Base-by-base conservation (phyloP, 1,284 basidiomycete species). In the Malassezia caprae region DNA sequence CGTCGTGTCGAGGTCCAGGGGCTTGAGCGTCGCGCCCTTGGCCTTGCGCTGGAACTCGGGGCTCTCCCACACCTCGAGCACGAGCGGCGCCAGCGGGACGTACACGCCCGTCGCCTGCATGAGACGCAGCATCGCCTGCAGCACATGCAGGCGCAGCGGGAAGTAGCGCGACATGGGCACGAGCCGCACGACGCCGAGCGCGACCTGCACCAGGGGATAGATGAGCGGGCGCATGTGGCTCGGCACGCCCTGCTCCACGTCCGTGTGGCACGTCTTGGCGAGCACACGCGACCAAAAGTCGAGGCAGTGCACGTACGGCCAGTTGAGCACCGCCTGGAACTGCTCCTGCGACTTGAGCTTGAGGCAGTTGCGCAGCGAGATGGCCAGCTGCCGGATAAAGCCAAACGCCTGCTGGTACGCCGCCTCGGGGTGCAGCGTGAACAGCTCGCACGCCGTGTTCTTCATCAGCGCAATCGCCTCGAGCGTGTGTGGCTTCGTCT, bases 381-480 rank as follows among this genome's bases (percentile, higher is more conserved):
- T 88, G 1, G 93, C 94, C 35, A 99, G 82, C 76, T 94, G 90
- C 34, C 94, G 84, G 64, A 98, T 93, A 76, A 93, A 98, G 12
- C 86, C 85, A 78, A 98, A 99, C 1, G 90, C 90, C 67, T 94
- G 90, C 65, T 91, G 90, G 76, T 98, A 98, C 3, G 76, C 73
- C 12, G 87, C 81, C 3, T 80, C 76, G 10, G 81, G 79, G 55
- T 76, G 68, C 47, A 91, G 77, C 62, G 84, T 85, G 78, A 87
- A 99, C 1, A 98, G 79, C 75, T 94, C 90, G 0, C 86, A 86
- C 0, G 91, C 91, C 2, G 90, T 88, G 76, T 98, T 96, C 77
- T 99, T 99, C 89, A 96, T 94, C 39, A 98, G 78, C 69, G 88
- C 94, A 76, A 98, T 87, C 4, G 85, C 83, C n/a, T 91, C 90